Percentiles rank a stretch among this genome's conserved stretches.
Evolutionary conservation across 192 early-diverging fungal genomes (phyloP).

Genomic region (Coemansia aciculifera): DNA sequence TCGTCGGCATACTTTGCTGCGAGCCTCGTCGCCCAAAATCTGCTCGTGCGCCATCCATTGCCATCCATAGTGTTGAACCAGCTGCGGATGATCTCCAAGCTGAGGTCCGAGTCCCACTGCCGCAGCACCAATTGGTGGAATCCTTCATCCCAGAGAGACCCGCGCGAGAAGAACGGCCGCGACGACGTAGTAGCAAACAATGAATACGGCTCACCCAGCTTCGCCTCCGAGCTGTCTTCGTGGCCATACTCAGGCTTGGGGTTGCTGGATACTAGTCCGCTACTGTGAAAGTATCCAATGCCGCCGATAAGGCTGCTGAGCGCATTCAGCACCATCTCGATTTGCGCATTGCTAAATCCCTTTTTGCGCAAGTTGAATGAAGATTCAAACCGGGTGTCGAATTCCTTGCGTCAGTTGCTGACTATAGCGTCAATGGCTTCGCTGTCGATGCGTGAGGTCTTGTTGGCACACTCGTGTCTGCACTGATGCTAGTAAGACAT

Average conservation of each 20-base stretch:
- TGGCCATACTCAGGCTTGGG: slow-evolving; percentile 62
- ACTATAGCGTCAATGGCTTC: slow-evolving; percentile 19
- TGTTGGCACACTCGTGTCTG: slow-evolving; percentile 19
- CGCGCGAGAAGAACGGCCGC: slow-evolving; percentile 92
- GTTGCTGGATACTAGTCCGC: slow-evolving; percentile 41
- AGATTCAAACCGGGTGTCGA: slow-evolving; percentile 74
- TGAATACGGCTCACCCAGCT: slow-evolving; percentile 63
- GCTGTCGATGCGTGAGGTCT: slow-evolving; percentile 23
- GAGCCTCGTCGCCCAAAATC: slow-evolving; percentile 89
- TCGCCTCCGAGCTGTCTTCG: slow-evolving; percentile 57
- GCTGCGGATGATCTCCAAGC: slow-evolving; percentile 76
- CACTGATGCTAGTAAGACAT: slow-evolving; percentile 16
- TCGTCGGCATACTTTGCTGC: slow-evolving; percentile 87
- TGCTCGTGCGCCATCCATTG: slow-evolving; percentile 93
- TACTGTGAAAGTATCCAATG: slow-evolving; percentile 68
- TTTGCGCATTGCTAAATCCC: slow-evolving; percentile 58
- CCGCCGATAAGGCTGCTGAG: slow-evolving; percentile 87
- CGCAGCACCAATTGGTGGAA: slow-evolving; percentile 86
- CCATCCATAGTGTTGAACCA: slow-evolving; percentile 80
- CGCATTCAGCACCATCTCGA: slow-evolving; percentile 72
- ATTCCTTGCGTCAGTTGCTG: slow-evolving; percentile 42
- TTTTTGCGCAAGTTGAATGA: slow-evolving; percentile 68
- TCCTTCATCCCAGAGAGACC: slow-evolving; percentile 97
- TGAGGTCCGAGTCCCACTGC: slow-evolving; percentile 85
- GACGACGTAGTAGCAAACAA: slow-evolving; percentile 84